Conservation (phyloP, 805 yeast species). For the Hanseniaspora singularis region DNA sequence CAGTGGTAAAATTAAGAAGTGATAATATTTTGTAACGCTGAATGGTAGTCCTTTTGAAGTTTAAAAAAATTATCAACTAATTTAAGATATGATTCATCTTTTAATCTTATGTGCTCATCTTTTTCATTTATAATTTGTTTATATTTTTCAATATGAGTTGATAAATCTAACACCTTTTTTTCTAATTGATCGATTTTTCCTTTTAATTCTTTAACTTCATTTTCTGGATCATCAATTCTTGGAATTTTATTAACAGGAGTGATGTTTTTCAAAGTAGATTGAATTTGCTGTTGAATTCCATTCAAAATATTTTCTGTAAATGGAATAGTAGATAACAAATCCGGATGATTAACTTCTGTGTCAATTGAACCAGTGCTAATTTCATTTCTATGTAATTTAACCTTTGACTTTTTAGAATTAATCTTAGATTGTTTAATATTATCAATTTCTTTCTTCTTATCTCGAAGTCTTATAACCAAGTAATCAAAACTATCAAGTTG, state of each 20-base stretch:
- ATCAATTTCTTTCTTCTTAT: slow-evolving; percentile 14
- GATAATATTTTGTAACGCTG: not conserved
- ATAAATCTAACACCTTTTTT: not conserved
- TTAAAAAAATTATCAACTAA: slow-evolving; percentile 7
- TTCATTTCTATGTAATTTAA: no score
- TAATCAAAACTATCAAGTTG: slow-evolving; percentile 3
- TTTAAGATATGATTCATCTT: slow-evolving; percentile 10
- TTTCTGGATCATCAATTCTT: not conserved
- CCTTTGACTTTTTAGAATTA: no score
- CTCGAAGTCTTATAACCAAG: slow-evolving; percentile 2
- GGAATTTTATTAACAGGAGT: not conserved
- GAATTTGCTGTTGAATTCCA: slow-evolving; percentile 11
- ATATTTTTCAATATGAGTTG: no score
- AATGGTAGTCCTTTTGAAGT: slow-evolving; percentile 5
- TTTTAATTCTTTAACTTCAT: not conserved
- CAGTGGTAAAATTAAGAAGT: no score
- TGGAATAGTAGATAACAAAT: no score
- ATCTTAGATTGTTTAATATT: not conserved
- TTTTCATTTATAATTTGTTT: slow-evolving; percentile 1
- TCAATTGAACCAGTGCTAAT: no score
- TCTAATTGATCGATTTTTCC: not conserved
- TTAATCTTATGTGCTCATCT: slow-evolving; percentile 2
- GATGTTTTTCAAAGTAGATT: not conserved
- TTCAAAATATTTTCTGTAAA: not conserved
- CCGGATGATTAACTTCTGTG: no score